Evolutionary conservation across 2,329 filamentous ascomycete genomes (phyloP), one percentile per base, ranked within the genome.

Genomic region (Herpotrichia juniperi): DNA sequence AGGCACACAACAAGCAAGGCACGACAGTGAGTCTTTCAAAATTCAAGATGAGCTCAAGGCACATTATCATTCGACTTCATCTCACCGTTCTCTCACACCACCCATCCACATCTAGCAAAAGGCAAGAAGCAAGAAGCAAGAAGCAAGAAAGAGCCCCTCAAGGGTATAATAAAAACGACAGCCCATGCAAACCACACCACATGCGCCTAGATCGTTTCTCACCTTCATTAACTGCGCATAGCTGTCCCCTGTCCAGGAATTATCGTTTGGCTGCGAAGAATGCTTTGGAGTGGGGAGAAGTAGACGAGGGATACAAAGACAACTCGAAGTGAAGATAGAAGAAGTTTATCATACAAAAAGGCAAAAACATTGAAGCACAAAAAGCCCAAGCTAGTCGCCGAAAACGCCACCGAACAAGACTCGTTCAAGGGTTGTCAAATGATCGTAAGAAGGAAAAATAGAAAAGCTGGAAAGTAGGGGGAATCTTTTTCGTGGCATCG

Each of bases 151-250:
- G 26, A 30, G 51, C 58, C 54, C 60, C 58, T 57, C 58, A 62
- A 64, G 61, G 63, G 64, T 66, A 67, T 64, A 64, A 53, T 58
- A 54, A 55, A 54, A 56, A 43, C 31, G 46, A 42, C 4, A 42
- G 17, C 22, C 22, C 22, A 21, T n/a, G 28, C 28, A 31, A 31
- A 5, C 24, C n/a, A 30, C 24, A 16, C 25, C 40, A 43, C 40
- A 40, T 37, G 17, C 37, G 37, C 40, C 24, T 28, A 5, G 24
- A 43, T 31, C 40, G 16, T 43, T n/a, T 26, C 24, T n/a, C 17
- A 4, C 35, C 12, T 10, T 21, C 8, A 6, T 10, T n/a, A 40
- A 21, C 12, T 8, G 40, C 7, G 19, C 4, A 12, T 8, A 6
- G 10, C 25, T 10, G 11, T 26, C 5, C 16, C 25, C 31, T 11